Evolutionary conservation across 805 yeast genomes (phyloP), one percentile per base, ranked within the genome.

Genomic region (Nakazawaea ishiwadae): DNA sequence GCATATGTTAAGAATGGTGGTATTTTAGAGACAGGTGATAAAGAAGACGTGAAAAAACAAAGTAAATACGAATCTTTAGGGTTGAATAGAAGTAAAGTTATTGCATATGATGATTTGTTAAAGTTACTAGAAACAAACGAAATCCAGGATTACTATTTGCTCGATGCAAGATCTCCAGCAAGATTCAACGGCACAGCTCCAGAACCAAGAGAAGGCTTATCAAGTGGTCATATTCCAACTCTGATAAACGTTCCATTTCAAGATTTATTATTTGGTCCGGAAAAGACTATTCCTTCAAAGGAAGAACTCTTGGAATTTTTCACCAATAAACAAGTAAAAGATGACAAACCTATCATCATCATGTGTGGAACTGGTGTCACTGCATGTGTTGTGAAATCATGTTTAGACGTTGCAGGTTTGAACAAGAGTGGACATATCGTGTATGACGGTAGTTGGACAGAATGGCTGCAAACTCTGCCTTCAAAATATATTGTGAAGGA

Each of bases 351-450:
- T 10, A 78, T 85, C 15, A 78, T 93, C 37, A 84, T 84, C 30
- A 79, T 86, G 86, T 93, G 99, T 58, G 99, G 98, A 21, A 83
- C 97, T 0, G 99, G 98, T 35, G 97, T 93, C 37, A 82, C 97
- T 9, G 98, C 97, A 1, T 87, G 91, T 48, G 79, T 93, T 31
- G 71, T 91, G 35, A 83, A 85, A 60, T 66, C 83, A 7, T 98
- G 95, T 2, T 58, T 84, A 31, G 80, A 78, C 43, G 54, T 64
- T n/a, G 68, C 75, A 9, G 79, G 78, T 0, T 63, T 68, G 23
- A 59, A 65, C 31, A 56, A 68, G 6, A 59, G 58, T 4, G 71
- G 69, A 15, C 65, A 81, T 11, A 71, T 72, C 30, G 73, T 84
- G 17, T 84, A 84, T 52, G 99, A 93, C 53, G 99, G 95, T 9